Evolutionary conservation across 2,329 filamentous ascomycete genomes (phyloP).

Genomic region (Mycogone perniciosa): DNA sequence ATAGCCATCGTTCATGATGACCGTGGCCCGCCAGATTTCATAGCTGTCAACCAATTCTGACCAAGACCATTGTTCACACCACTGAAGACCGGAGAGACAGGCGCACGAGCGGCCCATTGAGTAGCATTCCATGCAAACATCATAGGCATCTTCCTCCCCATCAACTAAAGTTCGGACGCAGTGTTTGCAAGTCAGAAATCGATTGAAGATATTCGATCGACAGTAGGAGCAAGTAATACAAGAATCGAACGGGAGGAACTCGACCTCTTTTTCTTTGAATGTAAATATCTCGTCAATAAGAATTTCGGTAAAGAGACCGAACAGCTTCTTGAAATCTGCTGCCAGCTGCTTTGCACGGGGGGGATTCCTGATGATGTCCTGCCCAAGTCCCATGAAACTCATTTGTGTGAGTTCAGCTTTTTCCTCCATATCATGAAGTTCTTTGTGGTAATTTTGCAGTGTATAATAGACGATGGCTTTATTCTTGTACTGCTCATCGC

Average conservation of each 20-base stretch:
- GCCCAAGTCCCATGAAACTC: constrained; percentile 42
- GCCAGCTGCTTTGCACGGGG: constrained; percentile 60
- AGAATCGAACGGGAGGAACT: constrained; percentile 77
- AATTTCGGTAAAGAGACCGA: constrained; percentile 70
- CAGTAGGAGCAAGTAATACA: constrained; percentile 96
- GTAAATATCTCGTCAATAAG: constrained; percentile 83
- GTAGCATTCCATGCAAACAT: constrained; percentile 97
- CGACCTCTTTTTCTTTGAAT: constrained; percentile 62
- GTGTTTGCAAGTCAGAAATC: constrained; percentile 84
- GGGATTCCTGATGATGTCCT: constrained; percentile 37
- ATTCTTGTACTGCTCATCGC: constrained; percentile 98
- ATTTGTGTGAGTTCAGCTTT: constrained; percentile 39
- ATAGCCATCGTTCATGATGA: constrained; percentile 66
- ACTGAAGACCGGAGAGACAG: constrained; percentile 77
- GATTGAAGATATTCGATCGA: constrained; percentile 92
- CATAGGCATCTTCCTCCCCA: constrained; percentile 78
- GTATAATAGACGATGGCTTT: constrained; percentile 92
- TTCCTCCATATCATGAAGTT: constrained; percentile 50
- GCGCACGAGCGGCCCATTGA: constrained; percentile 92
- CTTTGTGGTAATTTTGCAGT: constrained; percentile 67
- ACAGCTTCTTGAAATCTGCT: constrained; percentile 75
- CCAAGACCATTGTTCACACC: constrained; percentile 94
- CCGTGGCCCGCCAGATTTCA: constrained; percentile 73
- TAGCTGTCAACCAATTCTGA: constrained; percentile 69
- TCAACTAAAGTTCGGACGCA: constrained; percentile 63